These are phyloP conservation scores for Mycosphaerella sp. DNA, from an alignment of 2,329 filamentous ascomycete species.

Conservation along the genomic window DNA sequence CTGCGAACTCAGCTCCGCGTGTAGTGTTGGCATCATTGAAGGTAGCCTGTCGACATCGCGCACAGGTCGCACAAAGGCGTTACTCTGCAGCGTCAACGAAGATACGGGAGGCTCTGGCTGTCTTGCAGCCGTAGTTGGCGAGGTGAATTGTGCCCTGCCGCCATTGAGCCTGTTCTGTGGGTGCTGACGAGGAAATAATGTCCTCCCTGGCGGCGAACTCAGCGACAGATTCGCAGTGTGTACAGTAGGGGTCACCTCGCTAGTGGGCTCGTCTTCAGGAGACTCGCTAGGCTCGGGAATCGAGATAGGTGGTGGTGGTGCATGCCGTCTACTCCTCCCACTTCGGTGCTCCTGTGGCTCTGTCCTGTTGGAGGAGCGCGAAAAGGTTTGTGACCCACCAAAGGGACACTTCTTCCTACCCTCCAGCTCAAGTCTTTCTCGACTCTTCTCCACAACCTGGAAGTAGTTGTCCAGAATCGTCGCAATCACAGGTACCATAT, in stretches of 20 bases:
- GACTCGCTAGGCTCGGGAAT: constrained; percentile 53
- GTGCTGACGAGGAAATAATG: constrained; percentile 55
- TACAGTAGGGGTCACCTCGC: constrained; percentile 56
- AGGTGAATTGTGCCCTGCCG: constrained; percentile 30
- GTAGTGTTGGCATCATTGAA: constrained; percentile 68
- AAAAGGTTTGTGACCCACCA: constrained; percentile 31
- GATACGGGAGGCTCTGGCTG: constrained; percentile 27
- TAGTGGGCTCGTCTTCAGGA: constrained; percentile 47
- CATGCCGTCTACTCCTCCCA: constrained; percentile 59
- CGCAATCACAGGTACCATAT: constrained; percentile 98
- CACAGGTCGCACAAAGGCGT: constrained; percentile 65
- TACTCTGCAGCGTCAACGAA: constrained; percentile 29
- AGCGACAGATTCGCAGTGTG: constrained; percentile 52
- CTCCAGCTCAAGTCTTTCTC: constrained; percentile 77
- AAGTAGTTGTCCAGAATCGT: constrained; percentile 99
- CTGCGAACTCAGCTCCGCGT: constrained; percentile 70
- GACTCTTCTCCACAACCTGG: constrained; percentile 86
- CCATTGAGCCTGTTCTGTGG: constrained; percentile 45
- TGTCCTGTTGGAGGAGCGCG: constrained; percentile 33
- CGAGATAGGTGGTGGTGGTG: constrained; percentile 79
- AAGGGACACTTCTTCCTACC: constrained; percentile 52
- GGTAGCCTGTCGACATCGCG: constrained; percentile 76
- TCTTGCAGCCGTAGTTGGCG: constrained; percentile 24
- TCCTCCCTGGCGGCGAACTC: constrained; percentile 65
- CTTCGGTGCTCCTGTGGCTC: constrained; percentile 37